Percentiles rank a stretch among this genome's conserved stretches.
These are phyloP conservation scores for Vishniacozyma victoriae DNA, from an alignment of 768 basidiomycete species.

Conservation along the genomic window DNA sequence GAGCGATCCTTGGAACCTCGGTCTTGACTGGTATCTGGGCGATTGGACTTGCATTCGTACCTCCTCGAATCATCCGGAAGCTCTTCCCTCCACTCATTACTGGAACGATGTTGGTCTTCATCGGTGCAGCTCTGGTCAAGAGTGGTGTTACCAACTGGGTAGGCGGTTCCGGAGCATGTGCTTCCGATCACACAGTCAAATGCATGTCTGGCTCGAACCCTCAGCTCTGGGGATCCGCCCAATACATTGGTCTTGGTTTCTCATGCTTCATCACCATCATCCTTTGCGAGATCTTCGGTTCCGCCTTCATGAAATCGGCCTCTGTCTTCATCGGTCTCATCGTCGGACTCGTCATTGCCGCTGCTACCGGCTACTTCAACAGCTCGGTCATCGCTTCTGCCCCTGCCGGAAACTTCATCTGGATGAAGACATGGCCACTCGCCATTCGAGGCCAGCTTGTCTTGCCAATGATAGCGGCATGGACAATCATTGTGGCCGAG, in stretches of 20 bases:
- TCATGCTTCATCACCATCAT: conserved; percentile 21
- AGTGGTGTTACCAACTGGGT: conserved; percentile 25
- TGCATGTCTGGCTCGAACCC: conserved; percentile 6
- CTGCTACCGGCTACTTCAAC: conserved; percentile 24
- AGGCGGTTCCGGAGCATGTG: conserved; percentile 18
- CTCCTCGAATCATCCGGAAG: conserved; percentile 22
- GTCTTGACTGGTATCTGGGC: conserved; percentile 19
- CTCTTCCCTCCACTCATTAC: conserved; percentile 21
- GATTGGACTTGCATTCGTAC: conserved; percentile 22
- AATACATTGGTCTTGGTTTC: conserved; percentile 23
- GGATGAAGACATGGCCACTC: conserved; percentile 14
- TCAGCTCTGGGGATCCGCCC: conserved; percentile 16
- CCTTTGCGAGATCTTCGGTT: conserved; percentile 23
- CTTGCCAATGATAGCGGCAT: conserved; percentile 24
- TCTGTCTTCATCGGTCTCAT: conserved; percentile 22
- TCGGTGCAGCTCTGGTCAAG: conserved; percentile 24
- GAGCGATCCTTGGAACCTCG: conserved; percentile 26
- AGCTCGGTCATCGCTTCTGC: conserved; percentile 10
- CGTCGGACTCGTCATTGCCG: conserved; percentile 24
- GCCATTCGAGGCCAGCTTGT: conserved; percentile 16
- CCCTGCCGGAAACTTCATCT: conserved; percentile 17
- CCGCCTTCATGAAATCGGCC: conserved; percentile 23
- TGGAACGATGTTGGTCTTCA: conserved; percentile 23
- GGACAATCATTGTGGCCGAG: conserved; percentile 23
- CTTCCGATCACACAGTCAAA: conserved; percentile 16